These are phyloP conservation scores for Candida hispaniensis DNA, from an alignment of 805 yeast species.

Conservation along the genomic window DNA sequence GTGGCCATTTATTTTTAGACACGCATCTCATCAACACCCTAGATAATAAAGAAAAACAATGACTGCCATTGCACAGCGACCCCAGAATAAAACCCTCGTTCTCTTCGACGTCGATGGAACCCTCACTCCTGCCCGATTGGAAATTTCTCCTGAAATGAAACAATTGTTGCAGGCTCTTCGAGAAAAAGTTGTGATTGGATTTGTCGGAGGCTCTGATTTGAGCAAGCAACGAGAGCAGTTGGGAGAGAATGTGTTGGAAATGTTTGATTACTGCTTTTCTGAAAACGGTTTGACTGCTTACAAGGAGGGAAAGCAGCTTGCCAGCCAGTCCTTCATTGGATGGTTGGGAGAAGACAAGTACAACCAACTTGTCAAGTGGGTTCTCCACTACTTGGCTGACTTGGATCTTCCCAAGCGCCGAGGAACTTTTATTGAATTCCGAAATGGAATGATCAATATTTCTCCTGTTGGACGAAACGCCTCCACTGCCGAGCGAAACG, in stretches of 20 bases:
- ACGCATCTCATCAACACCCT: too few species aligned
- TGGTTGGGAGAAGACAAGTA: conserved; percentile 96
- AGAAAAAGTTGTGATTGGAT: conserved; percentile 89
- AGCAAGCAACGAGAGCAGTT: conserved; percentile 93
- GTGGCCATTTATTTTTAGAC: too few species aligned
- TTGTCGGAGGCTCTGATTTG: conserved; percentile 95
- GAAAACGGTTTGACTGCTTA: conserved; percentile 98
- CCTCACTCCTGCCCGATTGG: conserved; percentile 90
- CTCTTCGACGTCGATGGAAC: conserved; percentile 98
- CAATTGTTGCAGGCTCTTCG: conserved; percentile 62
- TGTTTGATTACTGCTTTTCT: conserved; percentile 91
- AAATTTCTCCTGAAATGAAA: conserved; percentile 54
- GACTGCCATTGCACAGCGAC: conserved; percentile 66
- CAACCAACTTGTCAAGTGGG: conserved; percentile 77
- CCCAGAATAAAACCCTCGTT: conserved; percentile 61
- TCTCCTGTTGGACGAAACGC: conserved; percentile 69
- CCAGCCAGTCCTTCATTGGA: conserved; percentile 84
- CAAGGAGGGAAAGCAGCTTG: conserved; percentile 77
- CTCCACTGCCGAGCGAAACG: conserved; percentile 6
- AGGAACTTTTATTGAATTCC: conserved; percentile 97
- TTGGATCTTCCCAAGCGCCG: conserved; percentile 92
- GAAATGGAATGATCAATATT: conserved; percentile 98
- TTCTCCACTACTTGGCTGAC: conserved; percentile 72
- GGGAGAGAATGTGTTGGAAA: conserved; percentile 61
- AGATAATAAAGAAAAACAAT: conserved; percentile 20